Conservation (phyloP, 768 basidiomycete genomes). For the Dacryopinax primogenitus region DNA sequence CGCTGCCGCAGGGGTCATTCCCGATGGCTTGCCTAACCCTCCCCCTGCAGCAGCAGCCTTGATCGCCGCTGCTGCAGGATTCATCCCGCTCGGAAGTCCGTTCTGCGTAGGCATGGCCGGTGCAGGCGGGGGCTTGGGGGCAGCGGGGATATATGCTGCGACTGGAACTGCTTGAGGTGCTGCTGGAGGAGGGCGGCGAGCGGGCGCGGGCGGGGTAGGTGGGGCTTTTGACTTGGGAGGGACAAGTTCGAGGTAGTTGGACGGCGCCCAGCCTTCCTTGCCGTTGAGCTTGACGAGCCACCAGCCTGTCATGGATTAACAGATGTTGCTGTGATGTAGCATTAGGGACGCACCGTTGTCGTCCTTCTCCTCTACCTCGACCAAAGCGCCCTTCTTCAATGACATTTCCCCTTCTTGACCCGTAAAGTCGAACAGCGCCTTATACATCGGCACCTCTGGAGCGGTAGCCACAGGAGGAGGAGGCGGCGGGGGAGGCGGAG, state of each 20-base stretch:
- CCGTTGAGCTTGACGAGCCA: constrained; percentile 83
- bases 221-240: constrained; percentile 52
- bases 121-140: constrained; percentile 39
- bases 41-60: neutral
- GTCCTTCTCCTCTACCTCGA: constrained; percentile 83
- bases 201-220: constrained; percentile 50
- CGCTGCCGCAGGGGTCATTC: neutral
- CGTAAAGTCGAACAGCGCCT: constrained; percentile 81
- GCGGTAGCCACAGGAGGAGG: constrained; percentile 43
- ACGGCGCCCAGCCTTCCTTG: constrained; percentile 87
- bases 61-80: neutral
- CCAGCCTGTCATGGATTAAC: constrained; percentile 46
- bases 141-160: constrained; percentile 27
- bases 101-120: constrained; percentile 35
- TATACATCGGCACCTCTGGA: constrained; percentile 62
- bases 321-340: neutral
- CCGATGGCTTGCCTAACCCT: neutral
- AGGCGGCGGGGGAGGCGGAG: constrained; percentile 34
- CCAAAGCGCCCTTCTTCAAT: constrained; percentile 77
- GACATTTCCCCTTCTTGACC: constrained; percentile 89
- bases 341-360: constrained; percentile 46
- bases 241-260: constrained; percentile 78
- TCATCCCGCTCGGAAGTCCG: constrained; percentile 12
- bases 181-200: constrained; percentile 31
- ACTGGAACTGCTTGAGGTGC: constrained; percentile 36